A percentile compares a stretch with the other conserved stretches of the same genome.
Conservation (phyloP, 495 filamentous ascomycete species). For the Lasiosphaeris hirsuta region DNA sequence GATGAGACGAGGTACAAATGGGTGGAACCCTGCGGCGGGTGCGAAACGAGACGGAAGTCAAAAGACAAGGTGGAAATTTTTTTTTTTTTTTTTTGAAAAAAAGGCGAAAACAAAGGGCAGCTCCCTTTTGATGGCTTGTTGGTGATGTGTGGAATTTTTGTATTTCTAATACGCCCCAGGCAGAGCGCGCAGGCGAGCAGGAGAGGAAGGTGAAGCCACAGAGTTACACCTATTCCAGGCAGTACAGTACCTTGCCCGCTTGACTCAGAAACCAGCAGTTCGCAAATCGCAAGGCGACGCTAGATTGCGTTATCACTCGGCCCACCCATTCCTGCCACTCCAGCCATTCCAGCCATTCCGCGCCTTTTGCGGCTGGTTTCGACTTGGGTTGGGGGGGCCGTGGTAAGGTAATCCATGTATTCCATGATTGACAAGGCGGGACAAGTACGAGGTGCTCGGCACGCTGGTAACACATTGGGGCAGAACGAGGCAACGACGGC, state of each 20-base stretch:
- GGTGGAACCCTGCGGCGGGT: no score
- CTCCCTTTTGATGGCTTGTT: no score
- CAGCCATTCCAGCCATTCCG: not conserved
- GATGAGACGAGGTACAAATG: no score
- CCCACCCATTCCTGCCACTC: not conserved
- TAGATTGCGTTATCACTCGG: conserved; percentile 24
- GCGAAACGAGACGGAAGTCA: no score
- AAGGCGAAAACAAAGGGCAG: no score
- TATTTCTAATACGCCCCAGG: conserved; percentile 20
- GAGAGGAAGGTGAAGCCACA: not conserved
- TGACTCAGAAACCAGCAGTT: conserved; percentile 8
- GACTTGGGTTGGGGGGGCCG: conserved; percentile 10
- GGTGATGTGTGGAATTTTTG: not conserved
- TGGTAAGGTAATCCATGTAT: not conserved
- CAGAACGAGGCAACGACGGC: not conserved
- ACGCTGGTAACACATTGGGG: not conserved
- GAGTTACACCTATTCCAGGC: conserved; percentile 5
- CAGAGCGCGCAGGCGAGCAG: not conserved
- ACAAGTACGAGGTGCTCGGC: not conserved
- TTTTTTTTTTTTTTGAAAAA: no score
- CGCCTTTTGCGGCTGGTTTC: no score
- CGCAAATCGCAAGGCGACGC: not conserved
- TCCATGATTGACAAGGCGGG: not conserved
- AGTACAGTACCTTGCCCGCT: not conserved
- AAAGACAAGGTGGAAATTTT: no score